A percentile compares a stretch with the other conserved stretches of the same genome.
Conservation (phyloP, 1,139 yeast genomes). For the Starmera stellimalicola region DNA sequence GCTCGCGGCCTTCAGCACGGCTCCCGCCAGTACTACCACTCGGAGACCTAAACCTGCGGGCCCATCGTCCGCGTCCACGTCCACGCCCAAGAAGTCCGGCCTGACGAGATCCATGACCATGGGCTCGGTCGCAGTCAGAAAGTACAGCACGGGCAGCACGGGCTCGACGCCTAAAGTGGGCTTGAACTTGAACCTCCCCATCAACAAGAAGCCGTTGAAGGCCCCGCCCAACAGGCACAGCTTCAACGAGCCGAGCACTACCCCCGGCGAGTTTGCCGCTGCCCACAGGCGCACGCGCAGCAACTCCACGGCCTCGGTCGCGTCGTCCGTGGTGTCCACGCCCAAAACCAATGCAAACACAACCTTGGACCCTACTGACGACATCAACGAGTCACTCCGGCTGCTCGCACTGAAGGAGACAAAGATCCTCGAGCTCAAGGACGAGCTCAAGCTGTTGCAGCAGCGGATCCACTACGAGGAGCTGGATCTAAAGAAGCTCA, state of each 20-base stretch:
- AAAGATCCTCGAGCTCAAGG: slow-evolving; percentile 48
- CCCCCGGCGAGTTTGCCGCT: no score
- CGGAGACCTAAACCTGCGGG: not conserved
- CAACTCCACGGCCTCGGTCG: slow-evolving; percentile 3
- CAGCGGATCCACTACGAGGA: slow-evolving; percentile 23
- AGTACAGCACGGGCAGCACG: slow-evolving; percentile 5
- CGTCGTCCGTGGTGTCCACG: not conserved
- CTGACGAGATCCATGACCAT: slow-evolving; percentile 6
- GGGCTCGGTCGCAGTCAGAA: slow-evolving; percentile 6
- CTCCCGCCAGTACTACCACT: not conserved
- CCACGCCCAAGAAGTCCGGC: not conserved
- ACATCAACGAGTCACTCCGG: slow-evolving; percentile 46
- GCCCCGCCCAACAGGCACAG: no score
- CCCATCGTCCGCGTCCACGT: not conserved
- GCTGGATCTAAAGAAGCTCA: slow-evolving; percentile 28
- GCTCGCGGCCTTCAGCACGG: not conserved
- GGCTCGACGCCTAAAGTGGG: slow-evolving; percentile 1
- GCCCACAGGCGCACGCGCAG: slow-evolving; percentile 13
- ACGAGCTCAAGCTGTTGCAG: slow-evolving; percentile 29
- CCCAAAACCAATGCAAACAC: not conserved
- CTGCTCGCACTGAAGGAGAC: slow-evolving; percentile 53
- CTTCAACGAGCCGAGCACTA: no score
- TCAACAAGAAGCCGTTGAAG: slow-evolving; percentile 2
- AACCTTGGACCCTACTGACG: slow-evolving; percentile 15
- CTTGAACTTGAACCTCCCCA: slow-evolving; percentile 11